Evolutionary conservation across 2,329 filamentous ascomycete genomes (phyloP).

Genomic region (Zymoseptoria crescenta): DNA sequence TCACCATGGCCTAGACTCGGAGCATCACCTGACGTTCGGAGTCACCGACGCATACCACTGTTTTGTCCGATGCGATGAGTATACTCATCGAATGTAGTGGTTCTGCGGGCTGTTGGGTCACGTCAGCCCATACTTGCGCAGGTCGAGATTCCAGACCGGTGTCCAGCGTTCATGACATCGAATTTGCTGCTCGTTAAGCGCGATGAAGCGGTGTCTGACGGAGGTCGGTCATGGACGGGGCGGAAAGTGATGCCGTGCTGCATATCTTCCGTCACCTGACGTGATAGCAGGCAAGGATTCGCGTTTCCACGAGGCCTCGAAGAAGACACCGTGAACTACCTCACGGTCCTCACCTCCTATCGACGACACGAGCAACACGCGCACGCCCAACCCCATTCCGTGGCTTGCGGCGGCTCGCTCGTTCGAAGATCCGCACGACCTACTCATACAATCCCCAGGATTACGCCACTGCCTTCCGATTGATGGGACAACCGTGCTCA

Average conservation of each 20-base stretch:
- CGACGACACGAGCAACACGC: neutral
- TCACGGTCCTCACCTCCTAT: too few relatives aligned
- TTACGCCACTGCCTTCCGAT: neutral
- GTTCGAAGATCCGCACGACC: neutral
- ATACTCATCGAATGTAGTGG: neutral
- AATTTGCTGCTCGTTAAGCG: neutral
- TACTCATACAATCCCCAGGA: neutral
- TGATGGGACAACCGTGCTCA: neutral
- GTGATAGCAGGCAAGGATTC: neutral
- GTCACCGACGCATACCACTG: neutral
- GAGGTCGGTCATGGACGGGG: neutral
- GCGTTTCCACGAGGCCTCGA: neutral
- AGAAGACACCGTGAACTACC: neutral
- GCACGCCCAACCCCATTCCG: neutral
- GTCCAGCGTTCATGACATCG: neutral
- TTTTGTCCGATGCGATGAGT: neutral
- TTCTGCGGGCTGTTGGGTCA: neutral
- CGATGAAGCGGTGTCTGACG: neutral
- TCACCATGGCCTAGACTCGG: neutral
- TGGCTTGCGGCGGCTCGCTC: neutral
- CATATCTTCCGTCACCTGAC: too few relatives aligned
- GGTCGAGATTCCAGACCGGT: neutral
- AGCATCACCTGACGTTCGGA: neutral
- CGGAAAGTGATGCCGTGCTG: neutral
- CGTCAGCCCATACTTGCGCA: neutral